A percentile compares a stretch with the other conserved stretches of the same genome.
phyloP scores from a whole-genome alignment of 106 monocot genomes.

The Dendrobium chrysotoxum region DNA sequence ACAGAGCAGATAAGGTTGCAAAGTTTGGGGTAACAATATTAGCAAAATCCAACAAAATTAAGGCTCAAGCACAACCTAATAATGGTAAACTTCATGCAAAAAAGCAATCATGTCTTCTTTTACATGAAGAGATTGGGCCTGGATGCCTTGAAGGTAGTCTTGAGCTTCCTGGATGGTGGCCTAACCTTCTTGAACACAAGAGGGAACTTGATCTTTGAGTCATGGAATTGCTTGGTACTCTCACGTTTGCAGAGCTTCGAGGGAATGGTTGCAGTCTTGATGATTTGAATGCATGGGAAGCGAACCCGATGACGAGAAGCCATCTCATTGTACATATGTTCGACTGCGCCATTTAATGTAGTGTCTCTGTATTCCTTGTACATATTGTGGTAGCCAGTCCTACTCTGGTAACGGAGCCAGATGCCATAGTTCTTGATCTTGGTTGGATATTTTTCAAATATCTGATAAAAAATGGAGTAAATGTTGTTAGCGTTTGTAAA shows the following conservation, averaged over 20 bases:
- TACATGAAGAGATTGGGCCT: conserved; percentile 71
- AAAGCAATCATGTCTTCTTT: background rate
- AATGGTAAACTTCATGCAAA: background rate
- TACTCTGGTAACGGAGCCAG: conserved; percentile 81
- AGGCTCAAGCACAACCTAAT: background rate
- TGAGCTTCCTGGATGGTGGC: conserved; percentile 69
- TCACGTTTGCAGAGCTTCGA: conserved; percentile 77
- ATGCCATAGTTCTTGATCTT: conserved; percentile 83
- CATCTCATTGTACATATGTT: conserved; percentile 92
- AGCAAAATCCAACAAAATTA: no score
- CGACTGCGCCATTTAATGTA: conserved; percentile 69
- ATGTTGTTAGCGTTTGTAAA: background rate
- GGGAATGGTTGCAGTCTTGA: conserved; percentile 72
- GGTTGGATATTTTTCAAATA: conserved; percentile 70
- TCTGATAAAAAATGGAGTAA: conserved; percentile 22
- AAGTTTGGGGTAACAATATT: background rate
- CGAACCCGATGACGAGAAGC: conserved; percentile 79
- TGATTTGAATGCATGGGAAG: conserved; percentile 75
- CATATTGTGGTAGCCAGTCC: conserved; percentile 91
- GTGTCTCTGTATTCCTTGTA: conserved; percentile 90
- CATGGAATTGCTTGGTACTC: conserved; percentile 81
- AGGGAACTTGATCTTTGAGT: conserved; percentile 75
- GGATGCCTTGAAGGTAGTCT: conserved; percentile 80
- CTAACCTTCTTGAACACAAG: conserved; percentile 67
- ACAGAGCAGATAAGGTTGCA: background rate